phyloP scores from a whole-genome alignment of 2,329 filamentous ascomycete species.

The Talaromyces rugulosus region DNA sequence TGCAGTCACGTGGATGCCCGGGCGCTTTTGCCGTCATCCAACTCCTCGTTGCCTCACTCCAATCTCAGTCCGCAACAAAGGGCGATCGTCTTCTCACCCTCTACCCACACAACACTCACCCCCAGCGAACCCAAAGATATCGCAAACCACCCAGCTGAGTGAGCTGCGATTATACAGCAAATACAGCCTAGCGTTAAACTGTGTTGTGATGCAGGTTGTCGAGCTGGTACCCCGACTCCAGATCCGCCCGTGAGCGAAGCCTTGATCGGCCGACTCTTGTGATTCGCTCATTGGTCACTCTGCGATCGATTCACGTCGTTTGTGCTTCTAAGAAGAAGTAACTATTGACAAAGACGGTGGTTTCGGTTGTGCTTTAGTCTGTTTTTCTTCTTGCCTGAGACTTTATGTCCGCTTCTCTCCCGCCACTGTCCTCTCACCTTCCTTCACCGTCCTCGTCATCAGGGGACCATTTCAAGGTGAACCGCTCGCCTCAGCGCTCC shows the following conservation, averaged over 20 bases:
- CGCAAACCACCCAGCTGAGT: neutral
- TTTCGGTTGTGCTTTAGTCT: neutral
- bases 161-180: neutral
- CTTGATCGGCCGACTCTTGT: constrained; percentile 11
- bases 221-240: constrained; percentile 6
- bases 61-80: constrained; percentile 10
- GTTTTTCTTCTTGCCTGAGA: neutral
- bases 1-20: constrained; percentile 12
- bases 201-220: constrained; percentile 11
- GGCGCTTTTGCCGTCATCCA: constrained; percentile 14
- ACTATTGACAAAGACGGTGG: neutral
- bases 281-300: constrained; percentile 11
- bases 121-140: neutral
- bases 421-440: constrained; percentile 29
- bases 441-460: constrained; percentile 42
- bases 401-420: constrained; percentile 36
- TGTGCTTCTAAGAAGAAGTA: neutral
- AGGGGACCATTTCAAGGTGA: constrained; percentile 35
- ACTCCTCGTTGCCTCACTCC: constrained; percentile 12
- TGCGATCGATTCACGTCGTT: constrained; percentile 8
- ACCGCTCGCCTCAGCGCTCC: constrained; percentile 22
- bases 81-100: constrained; percentile 2
- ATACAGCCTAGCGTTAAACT: neutral
- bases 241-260: constrained; percentile 12
- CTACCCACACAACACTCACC: neutral